Evolutionary conservation across 177 flowering plant species (phyloP).

Genomic region (Vitis hybrid): DNA sequence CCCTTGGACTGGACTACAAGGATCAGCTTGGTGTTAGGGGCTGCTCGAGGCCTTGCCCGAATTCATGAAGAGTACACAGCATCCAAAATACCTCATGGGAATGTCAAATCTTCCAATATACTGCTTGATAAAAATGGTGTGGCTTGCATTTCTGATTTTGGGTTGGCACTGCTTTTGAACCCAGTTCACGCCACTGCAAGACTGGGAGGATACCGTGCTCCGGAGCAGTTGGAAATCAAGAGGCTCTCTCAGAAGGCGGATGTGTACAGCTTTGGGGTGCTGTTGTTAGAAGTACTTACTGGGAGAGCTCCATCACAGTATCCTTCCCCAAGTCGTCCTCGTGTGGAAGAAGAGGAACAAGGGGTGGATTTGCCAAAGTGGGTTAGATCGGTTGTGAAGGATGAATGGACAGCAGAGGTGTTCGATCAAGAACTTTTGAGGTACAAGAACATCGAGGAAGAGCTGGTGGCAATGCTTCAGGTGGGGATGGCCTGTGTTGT

Average conservation of each 20-base stretch:
- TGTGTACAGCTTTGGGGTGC: conserved; percentile 83
- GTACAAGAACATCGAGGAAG: conserved; percentile 94
- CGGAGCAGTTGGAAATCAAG: conserved; percentile 76
- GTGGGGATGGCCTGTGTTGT: conserved; percentile 81
- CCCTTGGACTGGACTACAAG: conserved; percentile 98
- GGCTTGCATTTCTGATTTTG: conserved; percentile 91
- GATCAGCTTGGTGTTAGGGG: conserved; percentile 81
- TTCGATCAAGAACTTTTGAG: conserved; percentile 87
- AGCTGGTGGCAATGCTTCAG: conserved; percentile 84
- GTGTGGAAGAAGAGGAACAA: conserved; percentile 43
- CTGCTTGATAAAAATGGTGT: conserved; percentile 85
- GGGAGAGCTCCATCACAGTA: conserved; percentile 70
- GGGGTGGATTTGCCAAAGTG: conserved; percentile 72
- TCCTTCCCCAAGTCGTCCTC: conserved; percentile 43
- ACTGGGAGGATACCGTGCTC: conserved; percentile 86
- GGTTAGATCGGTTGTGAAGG: conserved; percentile 89
- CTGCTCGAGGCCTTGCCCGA: conserved; percentile 83
- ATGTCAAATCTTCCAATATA: conserved; percentile 82
- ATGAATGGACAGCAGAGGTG: conserved; percentile 95
- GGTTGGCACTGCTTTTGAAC: conserved; percentile 72
- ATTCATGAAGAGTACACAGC: conserved; percentile 70
- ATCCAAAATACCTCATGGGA: conserved; percentile 84
- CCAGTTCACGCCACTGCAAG: conserved; percentile 83
- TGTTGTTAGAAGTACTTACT: conserved; percentile 80
- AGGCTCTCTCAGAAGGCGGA: conserved; percentile 82